Evolutionary conservation across 139 green algal species (phyloP), one percentile per base, ranked within the genome.

Genomic region (Gonium pectorale): DNA sequence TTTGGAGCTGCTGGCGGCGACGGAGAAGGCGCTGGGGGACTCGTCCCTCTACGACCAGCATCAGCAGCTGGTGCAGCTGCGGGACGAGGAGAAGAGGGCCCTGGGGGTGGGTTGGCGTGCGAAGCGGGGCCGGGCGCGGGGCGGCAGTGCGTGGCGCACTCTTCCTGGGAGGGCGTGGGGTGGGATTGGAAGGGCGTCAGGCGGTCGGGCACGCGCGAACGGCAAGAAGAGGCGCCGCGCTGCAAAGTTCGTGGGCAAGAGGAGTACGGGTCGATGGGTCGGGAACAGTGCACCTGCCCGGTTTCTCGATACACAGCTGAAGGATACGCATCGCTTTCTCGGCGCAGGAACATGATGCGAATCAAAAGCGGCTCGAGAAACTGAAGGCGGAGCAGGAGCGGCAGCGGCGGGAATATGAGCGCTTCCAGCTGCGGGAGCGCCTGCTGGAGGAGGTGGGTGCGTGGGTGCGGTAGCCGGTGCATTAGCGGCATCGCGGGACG

Each of bases 11-110:
- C 94, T 99, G 80, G 37, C 85, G 46, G 95, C 96, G 27, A 99
- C 97, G 0, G 91, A 99, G 89, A 96, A 93, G 82, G 95, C 97
- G 5, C 92, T 99, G 11, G 97, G 93, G 3, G 93, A 98, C 64
- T 77, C 82, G 0, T 49, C 88, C 51, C 87, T 99, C 81, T 82
- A 93, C 60, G 60, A 95, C 11, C 79, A 94, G 71, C 97, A 99
- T 91, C 29, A 89, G 49, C 5, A 90, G 56, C 91, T 99, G 44
- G 86, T 90, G 52, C 74, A 86, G 43, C 64, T 86, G 40, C 68
- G 86, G 21, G 80, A 88, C 82, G 84, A 91, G 49, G 31, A 78
- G n/a, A 43, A 74, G 83, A 52, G 40, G 44, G 40, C 41, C n/a
- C 37, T 35, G 21, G 49, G 37, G 66, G 79, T 86, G 64, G 5